Percentiles rank a stretch among this genome's conserved stretches.
Conservation (phyloP, 208 protist species). For the Leptomonas seymouri region DNA sequence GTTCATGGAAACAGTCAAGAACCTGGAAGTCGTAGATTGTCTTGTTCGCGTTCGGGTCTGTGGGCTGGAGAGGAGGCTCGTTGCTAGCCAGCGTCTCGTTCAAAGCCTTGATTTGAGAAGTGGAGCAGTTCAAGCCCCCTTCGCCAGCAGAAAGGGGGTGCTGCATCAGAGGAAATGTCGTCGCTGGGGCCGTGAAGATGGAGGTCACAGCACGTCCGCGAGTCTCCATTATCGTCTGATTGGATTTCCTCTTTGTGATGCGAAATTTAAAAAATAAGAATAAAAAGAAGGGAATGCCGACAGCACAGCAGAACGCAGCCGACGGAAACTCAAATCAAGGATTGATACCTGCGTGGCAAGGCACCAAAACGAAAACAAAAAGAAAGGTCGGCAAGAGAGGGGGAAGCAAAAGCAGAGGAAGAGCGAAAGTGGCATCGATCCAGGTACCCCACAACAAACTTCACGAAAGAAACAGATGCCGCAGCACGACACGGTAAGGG, state of each 20-base stretch:
- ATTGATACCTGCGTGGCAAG: too few relatives aligned
- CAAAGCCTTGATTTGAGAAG: neutral
- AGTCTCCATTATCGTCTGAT: constrained; percentile 1
- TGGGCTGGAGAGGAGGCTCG: constrained; percentile 6
- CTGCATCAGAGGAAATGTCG: neutral
- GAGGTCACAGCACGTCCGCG: constrained; percentile 1
- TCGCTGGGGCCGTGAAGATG: neutral
- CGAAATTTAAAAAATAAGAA: neutral
- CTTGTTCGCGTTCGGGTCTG: constrained; percentile 24
- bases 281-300: neutral
- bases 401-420: neutral
- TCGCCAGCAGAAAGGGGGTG: neutral
- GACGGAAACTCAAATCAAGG: too few relatives aligned
- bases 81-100: constrained; percentile 25
- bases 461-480: neutral
- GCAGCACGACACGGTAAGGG: too few relatives aligned
- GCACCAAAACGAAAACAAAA: too few relatives aligned
- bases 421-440: neutral
- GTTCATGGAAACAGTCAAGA: constrained; percentile 55
- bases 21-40: constrained; percentile 78
- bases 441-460: neutral
- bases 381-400: neutral
- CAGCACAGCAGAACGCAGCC: too few relatives aligned
- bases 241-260: neutral
- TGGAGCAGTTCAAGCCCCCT: constrained; percentile 2